phyloP scores from a whole-genome alignment of 768 basidiomycete species.

The Megacollybia marginata region DNA sequence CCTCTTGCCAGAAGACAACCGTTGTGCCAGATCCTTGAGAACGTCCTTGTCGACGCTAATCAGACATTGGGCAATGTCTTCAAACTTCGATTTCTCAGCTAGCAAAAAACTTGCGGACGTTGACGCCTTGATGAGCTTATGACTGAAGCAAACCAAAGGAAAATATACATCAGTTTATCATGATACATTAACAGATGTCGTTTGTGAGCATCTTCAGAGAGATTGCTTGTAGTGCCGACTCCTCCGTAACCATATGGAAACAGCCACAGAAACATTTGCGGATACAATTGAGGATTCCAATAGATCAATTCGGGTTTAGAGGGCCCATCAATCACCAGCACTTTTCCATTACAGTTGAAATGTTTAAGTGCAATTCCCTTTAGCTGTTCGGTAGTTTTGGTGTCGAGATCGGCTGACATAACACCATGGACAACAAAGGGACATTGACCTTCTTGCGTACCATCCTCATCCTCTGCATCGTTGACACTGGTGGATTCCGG shows the following conservation, averaged over 20 bases:
- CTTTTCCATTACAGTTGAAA: constrained; percentile 12
- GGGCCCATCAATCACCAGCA: constrained; percentile 20
- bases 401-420: constrained; percentile 14
- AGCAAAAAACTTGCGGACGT: constrained; percentile 15
- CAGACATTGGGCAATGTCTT: constrained; percentile 9
- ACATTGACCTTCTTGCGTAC: constrained; percentile 15
- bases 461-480: constrained; percentile 16
- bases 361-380: constrained; percentile 20
- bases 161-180: constrained; percentile 20
- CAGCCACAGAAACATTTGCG: constrained; percentile 27
- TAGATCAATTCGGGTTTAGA: neutral
- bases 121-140: constrained; percentile 19
- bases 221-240: constrained; percentile 1
- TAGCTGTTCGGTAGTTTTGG: constrained; percentile 9
- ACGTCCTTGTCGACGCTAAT: constrained; percentile 5
- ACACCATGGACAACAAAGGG: constrained; percentile 31
- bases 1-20: constrained; percentile 7
- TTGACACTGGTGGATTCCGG: constrained; percentile 6
- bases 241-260: constrained; percentile 30
- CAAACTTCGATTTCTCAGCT: constrained; percentile 9
- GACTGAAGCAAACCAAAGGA: constrained; percentile 24
- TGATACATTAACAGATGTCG: constrained; percentile 15
- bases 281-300: neutral
- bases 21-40: constrained; percentile 3
- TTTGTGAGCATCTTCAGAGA: constrained; percentile 17